Evolutionary conservation across 2,329 filamentous ascomycete species (phyloP).

Genomic region (Arthroderma uncinatum): DNA sequence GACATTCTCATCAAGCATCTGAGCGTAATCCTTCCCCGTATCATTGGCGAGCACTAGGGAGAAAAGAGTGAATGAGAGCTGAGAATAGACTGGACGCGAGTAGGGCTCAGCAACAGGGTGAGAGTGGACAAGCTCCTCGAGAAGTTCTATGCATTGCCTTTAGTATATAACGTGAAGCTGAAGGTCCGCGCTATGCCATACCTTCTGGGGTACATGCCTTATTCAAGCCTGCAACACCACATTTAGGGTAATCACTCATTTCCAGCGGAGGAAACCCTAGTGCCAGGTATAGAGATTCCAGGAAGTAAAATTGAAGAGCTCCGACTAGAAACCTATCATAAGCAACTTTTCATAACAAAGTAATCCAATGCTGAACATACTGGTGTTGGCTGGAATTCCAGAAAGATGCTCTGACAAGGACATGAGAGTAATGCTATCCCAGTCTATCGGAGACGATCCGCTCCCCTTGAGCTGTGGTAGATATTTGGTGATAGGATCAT

Average conservation of each 20-base stretch:
- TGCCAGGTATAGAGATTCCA: conserved; percentile 26
- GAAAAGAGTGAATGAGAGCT: conserved; percentile 31
- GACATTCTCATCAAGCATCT: conserved; percentile 20
- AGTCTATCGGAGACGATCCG: conserved; percentile 21
- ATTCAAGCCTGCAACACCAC: conserved; percentile 30
- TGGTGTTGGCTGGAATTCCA: conserved; percentile 31
- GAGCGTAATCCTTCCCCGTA: conserved; percentile 19
- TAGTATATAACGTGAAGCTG: not conserved
- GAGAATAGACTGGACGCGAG: conserved; percentile 34
- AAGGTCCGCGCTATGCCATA: conserved; percentile 9
- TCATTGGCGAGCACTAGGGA: conserved; percentile 25
- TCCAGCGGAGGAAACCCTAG: conserved; percentile 31
- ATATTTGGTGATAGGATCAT: conserved; percentile 26
- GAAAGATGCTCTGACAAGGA: conserved; percentile 31
- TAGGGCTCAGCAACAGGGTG: conserved; percentile 24
- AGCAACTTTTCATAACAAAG: not conserved
- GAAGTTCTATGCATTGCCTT: conserved; percentile 21
- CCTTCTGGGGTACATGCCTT: conserved; percentile 25
- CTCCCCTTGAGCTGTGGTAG: conserved; percentile 23
- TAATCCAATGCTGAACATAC: conserved; percentile 4
- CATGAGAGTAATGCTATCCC: conserved; percentile 30
- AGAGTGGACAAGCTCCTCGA: conserved; percentile 23
- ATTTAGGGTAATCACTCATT: conserved; percentile 27
- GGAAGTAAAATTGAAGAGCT: conserved; percentile 31
- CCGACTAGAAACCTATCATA: conserved; percentile 11